These are phyloP conservation scores for Corrigiola litoralis DNA, from an alignment of 179 eudicot species.

Conservation along the genomic window DNA sequence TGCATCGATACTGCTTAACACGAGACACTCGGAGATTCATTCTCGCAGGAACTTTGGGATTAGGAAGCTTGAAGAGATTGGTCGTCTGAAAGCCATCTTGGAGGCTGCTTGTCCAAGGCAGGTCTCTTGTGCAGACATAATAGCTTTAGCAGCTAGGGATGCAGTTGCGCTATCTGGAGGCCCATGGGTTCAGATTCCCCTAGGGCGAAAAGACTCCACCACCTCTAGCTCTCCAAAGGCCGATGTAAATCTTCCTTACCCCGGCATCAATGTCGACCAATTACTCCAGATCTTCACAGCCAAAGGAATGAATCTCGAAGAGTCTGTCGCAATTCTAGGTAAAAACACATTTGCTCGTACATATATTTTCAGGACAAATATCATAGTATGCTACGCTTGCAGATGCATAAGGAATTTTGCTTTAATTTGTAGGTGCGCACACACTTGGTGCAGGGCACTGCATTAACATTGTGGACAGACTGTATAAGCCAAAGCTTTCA, in stretches of 20 bases:
- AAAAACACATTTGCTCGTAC: slow-evolving; percentile 1
- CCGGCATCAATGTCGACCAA: slow-evolving; percentile 30
- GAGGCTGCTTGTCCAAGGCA: slow-evolving; percentile 44
- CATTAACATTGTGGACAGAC: slow-evolving; percentile 36
- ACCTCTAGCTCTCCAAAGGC: slow-evolving; percentile 32
- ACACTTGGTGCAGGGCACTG: slow-evolving; percentile 61
- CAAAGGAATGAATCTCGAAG: slow-evolving; percentile 50
- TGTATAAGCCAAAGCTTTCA: slow-evolving; percentile 17
- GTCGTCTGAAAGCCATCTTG: slow-evolving; percentile 33
- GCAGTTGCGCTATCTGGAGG: slow-evolving; percentile 49
- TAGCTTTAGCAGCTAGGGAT: slow-evolving; percentile 52
- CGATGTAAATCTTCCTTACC: slow-evolving; percentile 42
- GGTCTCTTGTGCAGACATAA: slow-evolving; percentile 69
- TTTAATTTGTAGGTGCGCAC: slow-evolving; percentile 44
- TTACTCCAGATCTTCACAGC: slow-evolving; percentile 30
- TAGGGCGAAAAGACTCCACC: slow-evolving; percentile 56
- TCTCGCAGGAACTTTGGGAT: slow-evolving; percentile 47
- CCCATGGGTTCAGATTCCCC: slow-evolving; percentile 42
- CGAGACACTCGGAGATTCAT: slow-evolving; percentile 30
- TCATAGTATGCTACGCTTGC: no score
- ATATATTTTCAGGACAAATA: no score
- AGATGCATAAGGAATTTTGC: background rate
- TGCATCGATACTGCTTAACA: slow-evolving; percentile 50
- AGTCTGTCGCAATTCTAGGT: slow-evolving; percentile 66
- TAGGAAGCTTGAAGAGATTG: slow-evolving; percentile 38